Conservation (phyloP, 2,329 filamentous ascomycete species). For the Trichoderma atrobrunneum region DNA sequence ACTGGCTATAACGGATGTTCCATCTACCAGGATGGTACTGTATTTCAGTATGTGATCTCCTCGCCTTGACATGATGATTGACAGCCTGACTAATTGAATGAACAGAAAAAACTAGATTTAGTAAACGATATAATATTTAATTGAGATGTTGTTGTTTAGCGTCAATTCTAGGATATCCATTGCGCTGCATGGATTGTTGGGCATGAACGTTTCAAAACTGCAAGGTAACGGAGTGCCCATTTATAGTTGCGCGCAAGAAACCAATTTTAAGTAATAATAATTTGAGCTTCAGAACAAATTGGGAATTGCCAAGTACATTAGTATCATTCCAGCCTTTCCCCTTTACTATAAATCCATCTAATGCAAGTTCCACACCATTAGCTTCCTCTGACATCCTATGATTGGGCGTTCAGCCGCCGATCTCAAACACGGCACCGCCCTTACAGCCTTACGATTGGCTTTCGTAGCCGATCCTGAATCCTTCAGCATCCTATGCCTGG, state of each 20-base stretch:
- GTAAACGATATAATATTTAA: neutral
- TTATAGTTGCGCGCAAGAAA: neutral
- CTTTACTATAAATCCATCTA: neutral
- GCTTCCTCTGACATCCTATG: neutral
- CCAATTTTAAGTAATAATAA: neutral
- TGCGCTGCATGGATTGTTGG: neutral
- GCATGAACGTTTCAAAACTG: neutral
- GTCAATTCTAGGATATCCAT: neutral
- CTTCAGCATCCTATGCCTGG: neutral
- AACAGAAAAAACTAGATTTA: neutral
- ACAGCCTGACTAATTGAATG: neutral
- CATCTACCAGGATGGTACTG: conserved; percentile 10
- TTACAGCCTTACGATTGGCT: neutral
- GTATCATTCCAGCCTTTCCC: neutral
- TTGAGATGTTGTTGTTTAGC: neutral
- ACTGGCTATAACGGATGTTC: neutral
- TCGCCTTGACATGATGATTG: neutral
- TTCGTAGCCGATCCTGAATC: neutral
- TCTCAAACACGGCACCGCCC: neutral
- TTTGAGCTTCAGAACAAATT: neutral
- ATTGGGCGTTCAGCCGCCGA: neutral
- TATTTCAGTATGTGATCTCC: neutral
- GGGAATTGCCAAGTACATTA: neutral
- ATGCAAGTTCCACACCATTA: neutral
- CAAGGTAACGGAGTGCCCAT: neutral